A percentile compares a stretch with the other conserved stretches of the same genome.
Evolutionary conservation across 176 grass and related monocot species (phyloP).

Genomic region (Puya raimondii): DNA sequence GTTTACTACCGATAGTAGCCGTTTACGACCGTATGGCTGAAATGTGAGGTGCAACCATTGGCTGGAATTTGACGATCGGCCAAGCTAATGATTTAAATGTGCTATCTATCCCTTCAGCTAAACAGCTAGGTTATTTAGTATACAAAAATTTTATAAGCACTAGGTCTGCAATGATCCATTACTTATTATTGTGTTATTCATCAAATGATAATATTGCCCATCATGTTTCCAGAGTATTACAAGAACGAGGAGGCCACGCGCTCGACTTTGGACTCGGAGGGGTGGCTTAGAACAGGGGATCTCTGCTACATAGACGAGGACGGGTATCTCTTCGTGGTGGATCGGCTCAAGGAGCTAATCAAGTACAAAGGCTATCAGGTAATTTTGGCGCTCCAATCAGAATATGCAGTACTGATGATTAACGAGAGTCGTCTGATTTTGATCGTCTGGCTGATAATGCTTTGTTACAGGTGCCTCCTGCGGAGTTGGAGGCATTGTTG

Average conservation of each 20-base stretch:
- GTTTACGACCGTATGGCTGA: no score
- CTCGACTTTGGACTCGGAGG: constrained; percentile 47
- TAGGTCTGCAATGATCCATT: no score
- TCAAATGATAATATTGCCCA: not conserved
- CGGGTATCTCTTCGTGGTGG: constrained; percentile 93
- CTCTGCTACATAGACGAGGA: constrained; percentile 93
- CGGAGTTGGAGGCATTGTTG: constrained; percentile 82
- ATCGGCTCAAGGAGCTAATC: constrained; percentile 86
- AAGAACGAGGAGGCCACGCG: constrained; percentile 72
- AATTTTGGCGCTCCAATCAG: not conserved
- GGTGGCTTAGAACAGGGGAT: constrained; percentile 89
- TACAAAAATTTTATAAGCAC: no score
- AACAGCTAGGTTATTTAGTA: no score
- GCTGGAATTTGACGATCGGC: not conserved
- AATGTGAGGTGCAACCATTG: no score
- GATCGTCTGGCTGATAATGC: not conserved
- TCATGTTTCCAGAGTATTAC: constrained; percentile 52
- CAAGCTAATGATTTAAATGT: no score
- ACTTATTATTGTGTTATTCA: no score
- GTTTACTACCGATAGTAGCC: no score
- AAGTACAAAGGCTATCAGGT: constrained; percentile 99
- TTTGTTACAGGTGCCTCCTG: constrained; percentile 60
- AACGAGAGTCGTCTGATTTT: not conserved
- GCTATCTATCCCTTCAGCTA: no score
- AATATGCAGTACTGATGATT: not conserved